Base-by-base conservation (phyloP, 192 early-diverging fungal species). In the Coemansia asiatica region DNA sequence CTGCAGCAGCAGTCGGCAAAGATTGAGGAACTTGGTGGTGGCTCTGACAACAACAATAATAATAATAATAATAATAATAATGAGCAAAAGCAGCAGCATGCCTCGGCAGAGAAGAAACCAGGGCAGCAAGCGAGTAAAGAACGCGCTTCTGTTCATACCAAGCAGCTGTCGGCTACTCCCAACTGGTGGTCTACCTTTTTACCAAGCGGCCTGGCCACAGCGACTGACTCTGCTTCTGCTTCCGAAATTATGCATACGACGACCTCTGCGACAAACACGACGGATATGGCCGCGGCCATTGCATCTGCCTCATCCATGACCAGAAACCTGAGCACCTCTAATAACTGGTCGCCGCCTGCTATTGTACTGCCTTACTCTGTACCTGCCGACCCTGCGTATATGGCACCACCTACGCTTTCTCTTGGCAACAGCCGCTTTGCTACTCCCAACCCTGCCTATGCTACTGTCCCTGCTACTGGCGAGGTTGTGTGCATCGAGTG, bases 171-270 rank as follows among this genome's bases (percentile, higher is more conserved):
- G 21, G 15, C 63, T 2, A 55, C 65, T 22, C 56, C 76, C 36
- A 74, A 66, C 66, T 80, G 72, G 77, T 75, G 72, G 77, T 71
- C 77, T 12, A 68, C 72, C 3, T 80, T 80, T 26, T 35, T 80
- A 38, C 77, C 72, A 0, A 28, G 51, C 25, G 56, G 51, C n/a
- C 27, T 60, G 6, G 31, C 51, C 4, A 33, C 46, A 0, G 62
- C 31, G 9, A 18, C 40, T 44, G 16, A 4, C 27, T 13, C 27
- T 56, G 55, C 26, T 31, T n/a, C 22, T 53, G 1, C 16, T 22
- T 27, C 50, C 50, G 26, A 53, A 5, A 53, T 12, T 13, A 8
- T 22, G 21, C 4, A 7, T 22, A 16, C 26, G 22, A 16, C 26
- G 22, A 53, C 4, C 50, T 6, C 50, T 27, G 21, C 50, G 50